Evolutionary conservation across 208 protist species (phyloP).

Genomic region (Trypanosoma conorhini): DNA sequence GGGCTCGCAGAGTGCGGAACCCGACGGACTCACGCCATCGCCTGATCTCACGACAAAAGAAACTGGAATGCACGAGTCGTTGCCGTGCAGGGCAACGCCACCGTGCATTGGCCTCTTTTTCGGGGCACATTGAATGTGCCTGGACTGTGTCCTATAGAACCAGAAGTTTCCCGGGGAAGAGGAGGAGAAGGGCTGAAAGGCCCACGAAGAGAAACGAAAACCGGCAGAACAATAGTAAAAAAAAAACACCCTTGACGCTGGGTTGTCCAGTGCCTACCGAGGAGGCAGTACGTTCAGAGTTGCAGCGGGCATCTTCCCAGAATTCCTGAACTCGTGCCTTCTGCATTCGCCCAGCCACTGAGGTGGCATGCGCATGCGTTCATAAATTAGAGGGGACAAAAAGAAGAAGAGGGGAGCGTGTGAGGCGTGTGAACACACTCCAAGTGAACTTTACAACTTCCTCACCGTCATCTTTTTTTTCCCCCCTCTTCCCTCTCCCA

Average conservation of each 20-base stretch:
- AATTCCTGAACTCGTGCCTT: background rate
- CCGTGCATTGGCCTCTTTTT: constrained; percentile 21
- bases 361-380: background rate
- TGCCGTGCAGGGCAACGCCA: constrained; percentile 28
- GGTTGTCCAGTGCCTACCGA: background rate
- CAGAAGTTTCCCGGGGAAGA: background rate
- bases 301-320: background rate
- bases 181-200: background rate
- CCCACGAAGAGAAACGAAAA: background rate
- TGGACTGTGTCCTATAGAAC: constrained; percentile 26
- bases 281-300: background rate
- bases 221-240: background rate
- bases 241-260: background rate
- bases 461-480: background rate
- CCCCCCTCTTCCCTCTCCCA: background rate
- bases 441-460: background rate
- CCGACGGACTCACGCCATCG: constrained; percentile 30
- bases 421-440: background rate
- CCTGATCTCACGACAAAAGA: constrained; percentile 35
- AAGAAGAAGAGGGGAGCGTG: background rate
- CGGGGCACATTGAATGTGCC: constrained; percentile 12
- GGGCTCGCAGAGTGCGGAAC: constrained; percentile 7
- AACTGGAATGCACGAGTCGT: constrained; percentile 50
- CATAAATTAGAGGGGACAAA: background rate
- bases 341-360: background rate